These are phyloP conservation scores for Pichia ethanolica DNA, from an alignment of 805 yeast species.

Conservation along the genomic window DNA sequence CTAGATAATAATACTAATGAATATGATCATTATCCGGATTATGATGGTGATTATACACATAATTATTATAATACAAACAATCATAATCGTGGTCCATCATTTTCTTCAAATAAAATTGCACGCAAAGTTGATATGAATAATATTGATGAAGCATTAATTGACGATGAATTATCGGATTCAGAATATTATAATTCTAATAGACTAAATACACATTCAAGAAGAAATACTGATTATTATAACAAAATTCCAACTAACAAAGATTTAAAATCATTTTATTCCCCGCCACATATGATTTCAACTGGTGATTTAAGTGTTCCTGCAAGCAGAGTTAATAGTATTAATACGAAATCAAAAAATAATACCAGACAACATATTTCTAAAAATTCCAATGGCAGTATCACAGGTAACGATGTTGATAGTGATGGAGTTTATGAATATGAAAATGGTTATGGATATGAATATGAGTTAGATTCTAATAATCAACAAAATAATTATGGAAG, in stretches of 20 bases:
- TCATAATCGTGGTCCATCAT: neutral
- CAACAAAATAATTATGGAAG: neutral
- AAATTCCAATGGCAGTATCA: neutral
- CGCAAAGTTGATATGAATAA: neutral
- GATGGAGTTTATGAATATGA: conserved; percentile 12
- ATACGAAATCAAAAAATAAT: neutral
- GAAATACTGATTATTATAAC: neutral
- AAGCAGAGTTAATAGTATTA: conserved; percentile 1
- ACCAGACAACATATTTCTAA: neutral
- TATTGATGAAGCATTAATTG: conserved; percentile 1
- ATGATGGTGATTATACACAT: conserved; percentile 1
- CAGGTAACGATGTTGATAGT: conserved; percentile 4
- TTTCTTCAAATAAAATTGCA: neutral
- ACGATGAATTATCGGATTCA: conserved; percentile 1
- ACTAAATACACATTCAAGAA: neutral
- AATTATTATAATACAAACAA: neutral
- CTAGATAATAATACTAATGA: neutral
- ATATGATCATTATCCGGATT: conserved; percentile 1
- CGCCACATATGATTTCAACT: conserved; percentile 4
- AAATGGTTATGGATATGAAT: conserved; percentile 14
- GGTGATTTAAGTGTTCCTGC: conserved; percentile 1
- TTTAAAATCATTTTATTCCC: neutral
- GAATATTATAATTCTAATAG: neutral
- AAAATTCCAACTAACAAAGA: neutral
- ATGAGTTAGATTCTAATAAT: conserved; percentile 7